phyloP scores from a whole-genome alignment of 768 basidiomycete species.

The Pisolithus tinctorius region DNA sequence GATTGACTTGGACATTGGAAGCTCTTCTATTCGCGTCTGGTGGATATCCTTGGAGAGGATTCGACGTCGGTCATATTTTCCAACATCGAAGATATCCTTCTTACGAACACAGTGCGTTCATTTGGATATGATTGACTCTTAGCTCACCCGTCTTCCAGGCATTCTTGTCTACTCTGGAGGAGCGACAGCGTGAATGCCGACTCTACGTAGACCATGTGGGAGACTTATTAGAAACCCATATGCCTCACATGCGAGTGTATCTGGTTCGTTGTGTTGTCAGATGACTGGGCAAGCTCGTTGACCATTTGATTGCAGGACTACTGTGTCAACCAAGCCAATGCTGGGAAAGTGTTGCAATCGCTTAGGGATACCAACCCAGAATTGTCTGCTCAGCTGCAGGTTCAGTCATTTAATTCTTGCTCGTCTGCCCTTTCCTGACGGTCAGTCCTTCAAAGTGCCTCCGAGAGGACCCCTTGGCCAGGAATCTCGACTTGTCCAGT shows the following conservation, averaged over 20 bases:
- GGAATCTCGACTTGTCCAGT: too few species aligned
- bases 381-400: slow-evolving; percentile 62
- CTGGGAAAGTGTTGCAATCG: slow-evolving; percentile 42
- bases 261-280: slow-evolving; percentile 41
- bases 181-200: slow-evolving; percentile 86
- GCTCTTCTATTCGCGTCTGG: too few species aligned
- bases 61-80: too few species aligned
- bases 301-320: slow-evolving; percentile 35
- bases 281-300: background rate
- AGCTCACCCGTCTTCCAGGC: slow-evolving; percentile 34
- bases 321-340: too few species aligned
- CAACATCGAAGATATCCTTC: too few species aligned
- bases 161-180: slow-evolving; percentile 84
- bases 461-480: slow-evolving; percentile 54
- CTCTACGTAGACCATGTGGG: slow-evolving; percentile 86
- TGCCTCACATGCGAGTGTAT: slow-evolving; percentile 75
- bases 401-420: slow-evolving; percentile 20
- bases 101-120: slow-evolving; percentile 43
- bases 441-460: slow-evolving; percentile 41
- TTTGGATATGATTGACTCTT: slow-evolving; percentile 79
- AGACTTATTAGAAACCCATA: slow-evolving; percentile 71
- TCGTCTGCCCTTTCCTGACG: background rate
- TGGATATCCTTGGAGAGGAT: too few species aligned
- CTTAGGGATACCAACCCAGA: slow-evolving; percentile 61
- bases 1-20: slow-evolving; percentile 21